Evolutionary conservation across 306 rosid genomes (phyloP), one percentile per base, ranked within the genome.

Genomic region (Delonix regia): DNA sequence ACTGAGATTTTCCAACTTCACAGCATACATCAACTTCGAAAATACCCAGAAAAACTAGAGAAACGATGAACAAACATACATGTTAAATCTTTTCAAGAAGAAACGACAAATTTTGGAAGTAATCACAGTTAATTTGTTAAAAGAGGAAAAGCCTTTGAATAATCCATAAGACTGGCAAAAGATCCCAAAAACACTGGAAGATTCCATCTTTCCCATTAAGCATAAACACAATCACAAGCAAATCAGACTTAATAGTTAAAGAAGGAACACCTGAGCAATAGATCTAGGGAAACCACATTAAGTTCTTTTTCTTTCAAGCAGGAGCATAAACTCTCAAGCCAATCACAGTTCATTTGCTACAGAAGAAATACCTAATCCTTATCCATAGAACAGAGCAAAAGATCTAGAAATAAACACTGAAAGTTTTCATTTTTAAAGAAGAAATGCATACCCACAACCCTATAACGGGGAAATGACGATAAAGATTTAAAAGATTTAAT

Each of bases 21-120:
- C 34, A 69, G 1, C 4, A 27, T 9, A 52, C 6, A 38, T 1
- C 66, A 28, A 38, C 0, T 38, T 27, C 68, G 8, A 22, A 48
- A 9, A 5, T 4, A 47, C 0, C 11, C 11, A 8, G 1, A 36
- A 30, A 44, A 34, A 9, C 8, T 6, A 0, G 0, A 15, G 22
- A n/a, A 1, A 4, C 2, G 3, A 25, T 4, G 19, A 2, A 6
- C 18, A 8, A 14, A 2, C 7, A 27, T 4, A 4, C 7, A 4
- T 59, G 9, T 55, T 4, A 18, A n/a, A 56, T 9, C 15, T 52
- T 11, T 11, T 5, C 2, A 7, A 52, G 1, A 25, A 25, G 9
- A 57, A 57, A 2, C 6, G 3, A 11, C 6, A 56, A 38, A 88
- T 91, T 89, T 48, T 84, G 91, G 4, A 88, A 76, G 81, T 91